Evolutionary conservation across 2,329 filamentous ascomycete species (phyloP), one percentile per base, ranked within the genome.

Genomic region (Xylariaceae sp.): DNA sequence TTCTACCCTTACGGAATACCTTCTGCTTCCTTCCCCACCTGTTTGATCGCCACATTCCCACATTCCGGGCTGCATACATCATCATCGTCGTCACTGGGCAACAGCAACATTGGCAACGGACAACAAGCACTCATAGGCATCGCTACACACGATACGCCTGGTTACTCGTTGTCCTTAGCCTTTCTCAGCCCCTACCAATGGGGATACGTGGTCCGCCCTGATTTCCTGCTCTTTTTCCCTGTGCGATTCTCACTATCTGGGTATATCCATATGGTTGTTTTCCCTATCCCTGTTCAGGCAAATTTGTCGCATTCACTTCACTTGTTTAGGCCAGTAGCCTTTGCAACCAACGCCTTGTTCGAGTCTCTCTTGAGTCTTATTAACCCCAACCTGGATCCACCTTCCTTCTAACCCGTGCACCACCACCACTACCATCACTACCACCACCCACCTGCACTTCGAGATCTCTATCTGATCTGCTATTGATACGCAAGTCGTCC

Each of bases 261-360:
- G n/a, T 30, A 42, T 42, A 42, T 45, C 13, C 23, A 5, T 42
- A 11, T 18, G 30, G 34, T 23, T 49, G 4, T 50, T 49, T 48
- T 11, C 47, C 17, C 17, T 18, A 30, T 4, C 10, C 7, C 47
- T 9, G 23, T 30, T 18, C 47, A 18, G 50, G 47, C 18, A 37
- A 9, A 18, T 30, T n/a, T 11, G 47, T 57, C 17, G 60, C 53
- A 34, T 39, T 47, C 44, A 51, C 51, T 48, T 51, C 44, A 51
- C 51, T 48, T 51, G 42, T 45, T 48, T 23, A 30, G 47, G 17
- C 9, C 17, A 49, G 47, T 18, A 13, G 47, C 17, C 47, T 10
- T 49, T 49, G 47, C 47, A 51, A 51, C 50, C 47, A 51, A 51
- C 50, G 13, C n/a, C 30, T 11, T 51, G 34, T 49, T 30, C 23